Evolutionary conservation across 345 rosid genomes (phyloP), one percentile per base, ranked within the genome.

Genomic region (Streptanthus diversifolius): DNA sequence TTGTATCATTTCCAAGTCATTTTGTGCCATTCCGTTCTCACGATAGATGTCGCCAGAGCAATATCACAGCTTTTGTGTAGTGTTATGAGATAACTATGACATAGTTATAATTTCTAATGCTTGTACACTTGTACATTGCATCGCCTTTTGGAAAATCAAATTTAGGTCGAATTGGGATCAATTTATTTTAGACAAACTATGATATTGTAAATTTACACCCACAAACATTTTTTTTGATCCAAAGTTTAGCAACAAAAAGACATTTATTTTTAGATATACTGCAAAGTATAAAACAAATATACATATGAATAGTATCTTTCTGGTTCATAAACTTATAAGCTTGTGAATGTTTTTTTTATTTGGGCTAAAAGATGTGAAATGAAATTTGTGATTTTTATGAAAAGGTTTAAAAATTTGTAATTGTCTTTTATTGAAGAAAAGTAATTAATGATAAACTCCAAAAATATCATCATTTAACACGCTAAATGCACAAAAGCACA

Each of bases 21-120:
- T n/a, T 10, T 49, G 41, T 64, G 44, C 32, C 29, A 35, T 32
- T 64, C 29, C 10, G 19, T 47, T 64, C 8, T 64, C 19, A 32
- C 43, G 21, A 47, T 19, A 47, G 12, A 47, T 47, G 53, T 47
- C 14, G 53, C 27, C 19, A 19, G 14, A 18, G 53, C 12, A 19
- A 24, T 47, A 22, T 19, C 27, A 19, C 25, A 47, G 27, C 58
- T 3, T 33, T 48, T 22, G 56, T 51, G 57, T 9, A n/a, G 71
- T 36, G 48, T 49, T n/a, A 66, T 65, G 70, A 65, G 30, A 65
- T 65, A 10, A 14, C 32, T 10, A 22, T 51, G 60, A 24, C 22
- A 36, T 36, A 15, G 36, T 24, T 36, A 36, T 19, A 40, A 44
- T 45, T 45, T 18, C 3, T 45, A 24, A 47, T 47, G 53, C 53